These are phyloP conservation scores for Yarrowia divulgata DNA, from an alignment of 805 yeast species.

Conservation along the genomic window DNA sequence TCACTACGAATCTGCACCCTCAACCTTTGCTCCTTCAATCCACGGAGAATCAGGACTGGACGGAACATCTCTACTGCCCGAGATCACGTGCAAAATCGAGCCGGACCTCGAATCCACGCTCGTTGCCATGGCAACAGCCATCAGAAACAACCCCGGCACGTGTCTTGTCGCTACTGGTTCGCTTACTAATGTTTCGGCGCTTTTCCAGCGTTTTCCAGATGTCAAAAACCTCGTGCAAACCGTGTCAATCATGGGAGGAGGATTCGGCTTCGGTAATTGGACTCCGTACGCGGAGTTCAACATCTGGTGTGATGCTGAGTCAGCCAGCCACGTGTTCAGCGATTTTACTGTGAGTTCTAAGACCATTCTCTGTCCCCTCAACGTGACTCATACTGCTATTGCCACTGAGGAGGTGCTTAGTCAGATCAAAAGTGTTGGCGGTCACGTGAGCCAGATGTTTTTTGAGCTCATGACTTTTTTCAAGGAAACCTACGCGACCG, in stretches of 20 bases:
- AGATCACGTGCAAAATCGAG: constrained; percentile 51
- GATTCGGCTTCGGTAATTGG: constrained; percentile 56
- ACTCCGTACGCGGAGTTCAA: constrained; percentile 75
- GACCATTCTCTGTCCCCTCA: constrained; percentile 66
- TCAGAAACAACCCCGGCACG: constrained; percentile 56
- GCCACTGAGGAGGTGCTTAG: constrained; percentile 56
- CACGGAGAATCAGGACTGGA: constrained; percentile 82
- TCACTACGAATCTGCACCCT: constrained; percentile 61
- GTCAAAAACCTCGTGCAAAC: constrained; percentile 57
- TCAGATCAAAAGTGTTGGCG: constrained; percentile 51
- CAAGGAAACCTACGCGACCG: constrained; percentile 55
- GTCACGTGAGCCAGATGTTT: constrained; percentile 50
- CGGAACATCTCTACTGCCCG: constrained; percentile 69
- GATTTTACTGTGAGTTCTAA: constrained; percentile 58
- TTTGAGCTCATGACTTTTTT: constrained; percentile 63
- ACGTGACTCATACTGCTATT: constrained; percentile 71
- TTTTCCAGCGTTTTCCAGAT: constrained; percentile 64
- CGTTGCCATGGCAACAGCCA: constrained; percentile 56
- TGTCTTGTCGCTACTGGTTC: constrained; percentile 79
- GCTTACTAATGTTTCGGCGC: constrained; percentile 70
- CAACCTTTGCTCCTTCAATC: constrained; percentile 64
- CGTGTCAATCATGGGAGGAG: constrained; percentile 82
- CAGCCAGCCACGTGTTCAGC: constrained; percentile 65
- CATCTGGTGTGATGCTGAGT: constrained; percentile 75
- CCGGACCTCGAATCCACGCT: constrained; percentile 53